Conservation (phyloP, 2,329 filamentous ascomycete species). For the Clarireedia monteithiana region DNA sequence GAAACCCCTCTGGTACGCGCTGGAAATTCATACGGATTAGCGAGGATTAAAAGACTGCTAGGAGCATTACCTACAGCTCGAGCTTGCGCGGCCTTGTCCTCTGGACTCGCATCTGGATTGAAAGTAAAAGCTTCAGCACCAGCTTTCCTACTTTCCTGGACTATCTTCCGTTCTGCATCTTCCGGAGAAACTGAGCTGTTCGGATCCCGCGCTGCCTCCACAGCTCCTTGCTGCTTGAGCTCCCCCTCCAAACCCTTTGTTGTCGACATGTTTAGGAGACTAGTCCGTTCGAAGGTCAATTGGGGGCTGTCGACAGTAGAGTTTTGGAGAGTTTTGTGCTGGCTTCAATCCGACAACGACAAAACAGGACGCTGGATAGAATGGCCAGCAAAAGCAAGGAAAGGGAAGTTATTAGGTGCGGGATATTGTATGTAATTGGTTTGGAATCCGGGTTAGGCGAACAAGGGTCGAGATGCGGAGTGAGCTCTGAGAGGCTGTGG, state of each 20-base stretch:
- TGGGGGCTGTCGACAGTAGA: conserved; percentile 11
- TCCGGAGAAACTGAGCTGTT: conserved; percentile 59
- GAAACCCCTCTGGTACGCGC: conserved; percentile 57
- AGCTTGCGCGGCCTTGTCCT: conserved; percentile 77
- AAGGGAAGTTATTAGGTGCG: neutral
- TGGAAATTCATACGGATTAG: conserved; percentile 28
- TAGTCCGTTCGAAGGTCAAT: conserved; percentile 10
- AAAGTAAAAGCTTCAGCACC: conserved; percentile 79
- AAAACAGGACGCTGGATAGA: neutral
- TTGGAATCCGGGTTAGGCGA: neutral
- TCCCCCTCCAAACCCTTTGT: conserved; percentile 39
- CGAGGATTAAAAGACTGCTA: neutral
- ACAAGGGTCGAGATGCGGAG: neutral
- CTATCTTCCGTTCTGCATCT: conserved; percentile 64
- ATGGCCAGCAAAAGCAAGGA: neutral
- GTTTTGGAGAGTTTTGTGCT: neutral
- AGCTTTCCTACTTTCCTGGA: conserved; percentile 70
- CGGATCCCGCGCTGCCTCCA: conserved; percentile 70
- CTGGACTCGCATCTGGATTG: conserved; percentile 73
- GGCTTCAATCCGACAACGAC: conserved; percentile 2
- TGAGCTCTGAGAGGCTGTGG: neutral
- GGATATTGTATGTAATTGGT: neutral
- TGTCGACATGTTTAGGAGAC: conserved; percentile 19
- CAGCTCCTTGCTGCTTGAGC: conserved; percentile 72
- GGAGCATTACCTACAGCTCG: conserved; percentile 53